These are phyloP conservation scores for Caryopteris hybrid DNA, from an alignment of 305 asterid genomes.

Conservation along the genomic window DNA sequence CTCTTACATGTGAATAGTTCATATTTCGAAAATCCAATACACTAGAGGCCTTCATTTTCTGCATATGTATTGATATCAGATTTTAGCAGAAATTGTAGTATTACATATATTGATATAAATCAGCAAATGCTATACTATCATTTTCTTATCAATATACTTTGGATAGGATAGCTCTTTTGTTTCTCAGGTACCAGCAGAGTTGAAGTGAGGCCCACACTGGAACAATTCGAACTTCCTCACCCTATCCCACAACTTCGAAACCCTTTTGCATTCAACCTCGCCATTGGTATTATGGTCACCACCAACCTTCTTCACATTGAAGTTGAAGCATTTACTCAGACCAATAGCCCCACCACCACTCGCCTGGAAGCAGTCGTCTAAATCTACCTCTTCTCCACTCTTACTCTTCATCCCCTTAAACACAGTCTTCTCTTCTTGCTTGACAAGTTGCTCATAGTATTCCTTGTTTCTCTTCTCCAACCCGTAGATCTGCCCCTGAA, in stretches of 20 bases:
- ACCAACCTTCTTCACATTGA: conserved; percentile 28
- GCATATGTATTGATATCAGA: conserved; percentile 22
- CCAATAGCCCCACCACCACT: conserved; percentile 23
- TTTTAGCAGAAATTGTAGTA: conserved; percentile 11
- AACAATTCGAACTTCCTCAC: conserved; percentile 67
- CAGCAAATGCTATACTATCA: conserved; percentile 13
- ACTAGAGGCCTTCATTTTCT: not conserved
- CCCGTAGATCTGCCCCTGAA: conserved; percentile 64
- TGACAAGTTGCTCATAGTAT: conserved; percentile 52
- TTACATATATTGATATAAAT: conserved; percentile 15
- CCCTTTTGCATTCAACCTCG: conserved; percentile 27
- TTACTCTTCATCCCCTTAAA: conserved; percentile 25
- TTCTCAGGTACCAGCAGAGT: conserved; percentile 31
- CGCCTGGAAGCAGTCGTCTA: conserved; percentile 46
- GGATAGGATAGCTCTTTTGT: not conserved
- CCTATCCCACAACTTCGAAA: conserved; percentile 56
- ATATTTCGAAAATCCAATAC: not conserved
- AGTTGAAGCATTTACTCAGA: conserved; percentile 37
- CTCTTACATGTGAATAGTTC: not conserved
- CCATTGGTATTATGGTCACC: conserved; percentile 20
- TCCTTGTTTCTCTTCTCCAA: conserved; percentile 75
- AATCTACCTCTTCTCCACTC: conserved; percentile 35
- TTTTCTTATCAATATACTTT: conserved; percentile 7
- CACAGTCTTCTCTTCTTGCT: conserved; percentile 30
- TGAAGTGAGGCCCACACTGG: conserved; percentile 46